Base-by-base conservation (phyloP, 768 basidiomycete species). In the Fomitopsis pulvina region DNA sequence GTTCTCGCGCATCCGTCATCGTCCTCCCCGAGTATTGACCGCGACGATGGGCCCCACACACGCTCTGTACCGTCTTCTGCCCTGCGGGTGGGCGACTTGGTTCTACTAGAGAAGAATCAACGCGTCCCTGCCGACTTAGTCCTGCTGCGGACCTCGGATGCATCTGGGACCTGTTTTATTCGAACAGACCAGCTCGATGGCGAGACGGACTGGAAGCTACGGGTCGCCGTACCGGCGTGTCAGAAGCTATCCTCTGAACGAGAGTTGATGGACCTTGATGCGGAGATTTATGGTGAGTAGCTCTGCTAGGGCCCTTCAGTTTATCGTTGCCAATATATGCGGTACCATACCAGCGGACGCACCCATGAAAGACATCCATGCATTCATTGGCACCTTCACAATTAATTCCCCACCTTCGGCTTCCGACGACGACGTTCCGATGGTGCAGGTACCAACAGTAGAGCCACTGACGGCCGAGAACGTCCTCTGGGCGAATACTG, bases 191-290 rank as follows among this genome's bases (percentile, higher is more conserved):
- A 98, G 62, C 75, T 99, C 25, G 96, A 99, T 56, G 96, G 96
- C 38, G 96, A 99, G 68, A 99, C 96, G 3, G 96, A 99, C 60
- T 98, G 96, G 96, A 99, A 99, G 65, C 72, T 97, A 43, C 80
- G 90, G 3, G 88, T 96, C 1, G 93, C 95, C 1, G 84, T 95
- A 1, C 79, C 86, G 2, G 77, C 85, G 22, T 87, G 84, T 39
- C 93, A 96, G 71, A 85, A 83, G 57, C 64, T 93, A 45, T 61
- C 77, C 22, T 79, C 78, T 20, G 80, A 85, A 42, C 64, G 62
- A 24, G 73, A 74, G 8, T 59, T 87, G 1, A 66, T 84, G 48
- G 60, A 67, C 14, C 66, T 94, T 22, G 86, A 92, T 53, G 96
- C 92, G 0, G 91, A 93, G 57, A 79, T 98, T 8, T 97, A 96